These are phyloP conservation scores for Neofusicoccum umdonicola DNA, from an alignment of 2,329 filamentous ascomycete genomes.

Conservation along the genomic window DNA sequence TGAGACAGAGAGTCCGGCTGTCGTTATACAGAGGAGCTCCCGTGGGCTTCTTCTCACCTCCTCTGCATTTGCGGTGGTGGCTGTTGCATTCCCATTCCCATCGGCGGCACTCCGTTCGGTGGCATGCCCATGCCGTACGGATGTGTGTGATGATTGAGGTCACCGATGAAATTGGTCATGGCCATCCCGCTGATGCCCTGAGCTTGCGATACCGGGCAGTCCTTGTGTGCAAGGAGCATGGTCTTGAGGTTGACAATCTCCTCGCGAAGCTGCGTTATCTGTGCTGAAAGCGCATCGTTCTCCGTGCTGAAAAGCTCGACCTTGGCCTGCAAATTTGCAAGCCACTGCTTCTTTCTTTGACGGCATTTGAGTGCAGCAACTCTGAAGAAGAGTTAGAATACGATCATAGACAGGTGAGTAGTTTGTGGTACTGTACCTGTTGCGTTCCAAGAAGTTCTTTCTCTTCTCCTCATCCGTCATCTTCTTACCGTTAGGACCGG, in stretches of 20 bases:
- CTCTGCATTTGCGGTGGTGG: conserved; percentile 28
- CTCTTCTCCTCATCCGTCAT: conserved; percentile 99
- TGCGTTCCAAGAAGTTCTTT: conserved; percentile 95
- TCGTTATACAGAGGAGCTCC: neutral
- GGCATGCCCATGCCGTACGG: conserved; percentile 48
- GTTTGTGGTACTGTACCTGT: conserved; percentile 64
- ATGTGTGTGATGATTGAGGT: conserved; percentile 44
- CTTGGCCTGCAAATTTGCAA: conserved; percentile 89
- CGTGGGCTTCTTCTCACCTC: conserved; percentile 12
- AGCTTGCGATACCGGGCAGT: conserved; percentile 87
- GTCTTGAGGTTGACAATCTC: conserved; percentile 96
- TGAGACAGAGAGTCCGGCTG: neutral
- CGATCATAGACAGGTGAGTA: neutral
- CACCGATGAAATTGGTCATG: conserved; percentile 51
- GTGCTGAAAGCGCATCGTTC: conserved; percentile 81
- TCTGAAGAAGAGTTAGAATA: conserved; percentile 50
- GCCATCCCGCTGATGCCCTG: conserved; percentile 64
- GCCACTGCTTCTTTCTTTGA: conserved; percentile 98
- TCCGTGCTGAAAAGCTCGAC: conserved; percentile 90
- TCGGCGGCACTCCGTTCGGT: conserved; percentile 37
- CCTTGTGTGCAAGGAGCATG: conserved; percentile 87
- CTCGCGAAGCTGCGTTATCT: conserved; percentile 81
- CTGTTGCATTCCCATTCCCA: conserved; percentile 35
- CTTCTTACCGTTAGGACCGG: conserved; percentile 59
- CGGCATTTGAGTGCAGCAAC: conserved; percentile 95